Base-by-base conservation (phyloP, 345 rosid genomes). In the Populus deltoides region DNA sequence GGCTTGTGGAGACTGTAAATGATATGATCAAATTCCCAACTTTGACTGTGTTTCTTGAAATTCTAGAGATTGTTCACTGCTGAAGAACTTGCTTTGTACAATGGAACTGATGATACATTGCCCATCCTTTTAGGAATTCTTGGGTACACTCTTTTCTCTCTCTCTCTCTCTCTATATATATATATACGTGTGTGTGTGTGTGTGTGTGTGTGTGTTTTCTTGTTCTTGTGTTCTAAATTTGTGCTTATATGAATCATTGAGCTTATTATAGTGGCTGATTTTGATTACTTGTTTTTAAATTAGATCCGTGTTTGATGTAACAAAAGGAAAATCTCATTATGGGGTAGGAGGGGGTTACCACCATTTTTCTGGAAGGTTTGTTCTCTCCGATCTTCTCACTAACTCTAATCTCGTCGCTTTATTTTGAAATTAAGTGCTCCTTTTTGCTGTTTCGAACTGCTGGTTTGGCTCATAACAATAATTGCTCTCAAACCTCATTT, bases 271-370 rank as follows among this genome's bases (percentile, higher is more conserved):
- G 70, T 36, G 20, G 20, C 70, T 71, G 9, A 47, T 43, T 71
- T 27, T 39, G 8, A 13, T 10, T 74, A 63, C 18, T 7, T 29
- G 18, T 22, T 31, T 55, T 81, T 69, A 75, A 67, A 73, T 68
- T 88, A 96, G 99, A 76, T 93, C 99, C 38, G 98, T 93, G 75
- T 96, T 92, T 82, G 99, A 96, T 78, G 99, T 96, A 61, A 89
- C 91, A 1, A 92, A 87, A 86, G 99, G 99, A 77, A 93, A 90
- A 83, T 92, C 97, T 51, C 99, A 93, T 82, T 93, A 93, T 77
- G 98, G 98, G 27, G 77, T 68, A 12, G 97, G 98, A 82, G 98
- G 97, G 36, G 86, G 99, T 80, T 96, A 96, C 86, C 83, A 87
- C 80, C 99, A 96, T 86, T 96, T 96, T 84, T 75, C 97, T 78